Evolutionary conservation across 2,329 filamentous ascomycete genomes (phyloP).

Genomic region (Ceratocystis diversiconidia): DNA sequence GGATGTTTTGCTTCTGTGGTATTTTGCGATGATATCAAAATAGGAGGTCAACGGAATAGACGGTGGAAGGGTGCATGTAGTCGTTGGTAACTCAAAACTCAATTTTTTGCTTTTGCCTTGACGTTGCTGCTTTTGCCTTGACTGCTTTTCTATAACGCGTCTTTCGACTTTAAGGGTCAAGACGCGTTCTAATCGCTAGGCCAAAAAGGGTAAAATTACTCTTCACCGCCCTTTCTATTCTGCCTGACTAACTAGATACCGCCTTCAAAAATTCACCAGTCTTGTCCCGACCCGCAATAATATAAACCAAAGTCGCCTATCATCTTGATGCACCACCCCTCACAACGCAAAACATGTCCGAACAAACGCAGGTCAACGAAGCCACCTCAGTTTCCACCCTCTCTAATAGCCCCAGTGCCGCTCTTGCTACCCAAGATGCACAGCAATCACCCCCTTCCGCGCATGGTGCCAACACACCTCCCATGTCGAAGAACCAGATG

Average conservation of each 20-base stretch:
- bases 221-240: constrained; percentile 11
- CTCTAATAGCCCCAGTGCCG: background rate
- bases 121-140: no score
- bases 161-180: background rate
- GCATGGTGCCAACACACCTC: constrained; percentile 17
- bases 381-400: background rate
- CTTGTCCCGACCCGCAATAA: no score
- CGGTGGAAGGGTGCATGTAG: background rate
- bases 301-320: no score
- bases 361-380: background rate
- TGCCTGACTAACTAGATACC: constrained; percentile 12
- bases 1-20: background rate
- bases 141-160: background rate
- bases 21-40: background rate
- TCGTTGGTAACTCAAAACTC: background rate
- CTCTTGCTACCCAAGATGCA: background rate
- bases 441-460: background rate
- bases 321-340: background rate
- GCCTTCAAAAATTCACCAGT: constrained; percentile 16
- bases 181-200: constrained; percentile 9
- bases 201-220: constrained; percentile 16
- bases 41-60: background rate
- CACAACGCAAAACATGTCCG: constrained; percentile 6
- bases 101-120: constrained; percentile 4
- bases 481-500: constrained; percentile 69